Evolutionary conservation across 83 land plant species (phyloP), one percentile per base, ranked within the genome.

Genomic region (Larix sibirica): DNA sequence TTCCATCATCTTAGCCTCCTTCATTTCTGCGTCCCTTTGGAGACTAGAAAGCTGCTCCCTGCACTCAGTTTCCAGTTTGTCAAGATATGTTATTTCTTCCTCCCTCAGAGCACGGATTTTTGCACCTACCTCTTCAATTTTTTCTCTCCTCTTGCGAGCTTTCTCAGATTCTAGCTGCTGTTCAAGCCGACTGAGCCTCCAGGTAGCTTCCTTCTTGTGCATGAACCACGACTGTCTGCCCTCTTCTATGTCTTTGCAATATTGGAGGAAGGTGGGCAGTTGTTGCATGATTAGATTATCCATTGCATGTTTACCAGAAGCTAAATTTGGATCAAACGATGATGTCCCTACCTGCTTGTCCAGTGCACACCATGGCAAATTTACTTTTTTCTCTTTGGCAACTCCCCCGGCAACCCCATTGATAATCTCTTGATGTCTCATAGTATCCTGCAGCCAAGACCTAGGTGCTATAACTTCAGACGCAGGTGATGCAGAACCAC

Each of bases 81-180:
- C 85, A 7, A 85, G 59, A 83, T 65, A 85, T 62, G 33, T 17
- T 59, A 33, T 67, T 65, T 85, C 79, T 40, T 85, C 86, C 47
- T 83, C 86, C 74, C 79, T 70, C 18, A 85, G 80, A 24, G 67
- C 80, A 40, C 56, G 61, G 20, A 82, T 81, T 42, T 61, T 69
- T 16, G 80, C 80, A 26, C 66, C 60, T 13, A 85, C 73, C 28
- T 85, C 87, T 62, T 85, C 83, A 67, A 80, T 80, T 50, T 83
- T 83, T 62, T 83, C 63, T 33, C 85, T 70, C 79, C 78, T 17
- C 79, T 66, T 84, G 80, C 76, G 71, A 54, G 66, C 70, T 74
- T 80, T 86, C 82, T 83, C 88, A 80, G 71, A 61, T 82, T 83
- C 88, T 31, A 86, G 79, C 88, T 86, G 82, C 83, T 77, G 83